Evolutionary conservation across 208 protist genomes (phyloP), one percentile per base, ranked within the genome.

Genomic region (Leishmania lainsoni): DNA sequence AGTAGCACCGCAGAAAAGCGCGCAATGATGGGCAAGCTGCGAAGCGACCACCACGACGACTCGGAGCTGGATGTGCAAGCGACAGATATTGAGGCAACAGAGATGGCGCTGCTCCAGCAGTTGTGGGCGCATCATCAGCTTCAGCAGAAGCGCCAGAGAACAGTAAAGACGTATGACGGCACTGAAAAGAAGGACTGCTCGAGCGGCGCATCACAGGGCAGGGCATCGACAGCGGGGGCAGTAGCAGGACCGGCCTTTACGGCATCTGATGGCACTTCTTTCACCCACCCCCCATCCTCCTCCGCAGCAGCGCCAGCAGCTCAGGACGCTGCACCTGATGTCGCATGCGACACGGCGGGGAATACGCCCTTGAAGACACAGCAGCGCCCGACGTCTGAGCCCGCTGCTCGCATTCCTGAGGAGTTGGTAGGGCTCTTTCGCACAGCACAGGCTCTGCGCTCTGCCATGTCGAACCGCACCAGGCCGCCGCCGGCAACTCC

Each of bases 381-480:
- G 45, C n/a, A 17, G 4, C 68, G 3, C 22, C 42, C 54, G 51
- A 4, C 51, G 32, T 56, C 73, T 10, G 51, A 10, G 17, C 17
- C 32, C 35, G 56, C 52, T 17, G 20, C 20, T 29, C 4, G 1
- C 51, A 48, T 63, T 66, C 52, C 73, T 20, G 73, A 65, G 39
- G 74, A 80, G 0, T 12, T 84, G 16, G 49, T 84, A n/a, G 68
- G 78, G 48, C 49, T 85, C 9, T 85, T 85, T 14, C 76, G 77
- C 5, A 58, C 61, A 8, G 81, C 81, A 22, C 81, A 81, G 72
- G 32, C 66, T 0, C 81, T 78, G 49, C 58, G 58, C 5, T 20
- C 76, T 12, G 26, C 54, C 22, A 5, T 49, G 2, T 26, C 56
- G 12, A 29, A 48, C 32, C 16, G 48, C 6, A 39, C 52, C 70